Evolutionary conservation across 2,329 filamentous ascomycete genomes (phyloP), one percentile per base, ranked within the genome.

Genomic region (Fusarium armeniacum): DNA sequence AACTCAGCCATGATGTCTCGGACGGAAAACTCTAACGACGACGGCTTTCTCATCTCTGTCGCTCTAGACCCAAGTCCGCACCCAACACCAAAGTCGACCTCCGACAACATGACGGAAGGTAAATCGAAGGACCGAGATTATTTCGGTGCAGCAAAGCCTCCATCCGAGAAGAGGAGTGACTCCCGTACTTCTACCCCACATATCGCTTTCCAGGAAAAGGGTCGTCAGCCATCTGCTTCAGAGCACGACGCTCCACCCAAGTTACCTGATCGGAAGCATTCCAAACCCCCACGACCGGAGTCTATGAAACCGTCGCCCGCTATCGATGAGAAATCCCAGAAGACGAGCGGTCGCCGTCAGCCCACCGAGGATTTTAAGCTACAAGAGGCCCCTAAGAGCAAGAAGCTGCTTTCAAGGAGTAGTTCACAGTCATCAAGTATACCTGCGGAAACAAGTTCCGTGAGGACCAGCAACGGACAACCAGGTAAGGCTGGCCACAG

Each of bases 151-250:
- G 66, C 81, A 35, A 85, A 83, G 76, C 76, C 79, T n/a, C 71
- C 78, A 18, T 69, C 79, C 5, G 83, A 87, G 53, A 85, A 80
- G 71, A 84, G 83, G 49, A 76, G 75, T 18, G 85, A 86, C 44
- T 86, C 85, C 2, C 82, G 83, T 58, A 78, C 82, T 62, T 87
- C 89, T 3, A 94, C 93, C 18, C 93, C 94, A n/a, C 94, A 97
- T 75, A 97, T 97, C 73, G 92, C 93, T 24, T 97, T 94, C 77
- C 93, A 97, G 78, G 93, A 97, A 75, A 96, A 94, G 79, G 88
- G 89, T 3, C 87, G 92, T 4, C 76, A 80, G 47, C 33, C 75
- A 20, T 90, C 89, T 1, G 87, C 89, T 13, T 81, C 73, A 24
- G 73, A 88, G 26, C 83, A 88, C 32, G 86, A 85, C 38, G 82